Conservation (phyloP, 192 early-diverging fungal species). For the Rhizoclosmatium sp. region DNA sequence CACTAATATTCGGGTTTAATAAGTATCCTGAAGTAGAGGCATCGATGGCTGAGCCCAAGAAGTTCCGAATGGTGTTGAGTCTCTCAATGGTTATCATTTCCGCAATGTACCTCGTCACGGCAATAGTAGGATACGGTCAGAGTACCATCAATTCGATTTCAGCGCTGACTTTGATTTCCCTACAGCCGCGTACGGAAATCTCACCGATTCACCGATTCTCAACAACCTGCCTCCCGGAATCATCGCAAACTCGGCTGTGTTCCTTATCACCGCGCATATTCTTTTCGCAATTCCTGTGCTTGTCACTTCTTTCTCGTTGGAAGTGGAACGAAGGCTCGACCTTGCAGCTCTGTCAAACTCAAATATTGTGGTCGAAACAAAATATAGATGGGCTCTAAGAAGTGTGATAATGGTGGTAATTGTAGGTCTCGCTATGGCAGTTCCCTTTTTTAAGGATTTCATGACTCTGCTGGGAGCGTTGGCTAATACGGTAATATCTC, state of each 20-base stretch:
- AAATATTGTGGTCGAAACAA: constrained; percentile 35
- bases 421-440: constrained; percentile 66
- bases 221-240: constrained; percentile 68
- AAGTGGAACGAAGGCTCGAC: constrained; percentile 73
- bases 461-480: constrained; percentile 81
- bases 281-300: constrained; percentile 83
- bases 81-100: constrained; percentile 72
- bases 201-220: constrained; percentile 74
- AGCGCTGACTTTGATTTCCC: too few relatives aligned
- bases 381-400: constrained; percentile 53
- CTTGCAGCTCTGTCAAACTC: constrained; percentile 34
- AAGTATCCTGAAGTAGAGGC: constrained; percentile 83
- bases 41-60: constrained; percentile 73
- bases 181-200: constrained; percentile 67
- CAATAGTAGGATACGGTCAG: constrained; percentile 73
- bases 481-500: constrained; percentile 57
- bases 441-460: constrained; percentile 83
- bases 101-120: constrained; percentile 71
- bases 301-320: constrained; percentile 75
- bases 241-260: constrained; percentile 64
- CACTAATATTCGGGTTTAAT: neutral
- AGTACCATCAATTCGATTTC: too few relatives aligned
- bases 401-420: constrained; percentile 61
- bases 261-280: constrained; percentile 82
- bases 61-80: constrained; percentile 74